phyloP scores from a whole-genome alignment of 2,329 filamentous ascomycete genomes.

The Dichotomopilus funicola region DNA sequence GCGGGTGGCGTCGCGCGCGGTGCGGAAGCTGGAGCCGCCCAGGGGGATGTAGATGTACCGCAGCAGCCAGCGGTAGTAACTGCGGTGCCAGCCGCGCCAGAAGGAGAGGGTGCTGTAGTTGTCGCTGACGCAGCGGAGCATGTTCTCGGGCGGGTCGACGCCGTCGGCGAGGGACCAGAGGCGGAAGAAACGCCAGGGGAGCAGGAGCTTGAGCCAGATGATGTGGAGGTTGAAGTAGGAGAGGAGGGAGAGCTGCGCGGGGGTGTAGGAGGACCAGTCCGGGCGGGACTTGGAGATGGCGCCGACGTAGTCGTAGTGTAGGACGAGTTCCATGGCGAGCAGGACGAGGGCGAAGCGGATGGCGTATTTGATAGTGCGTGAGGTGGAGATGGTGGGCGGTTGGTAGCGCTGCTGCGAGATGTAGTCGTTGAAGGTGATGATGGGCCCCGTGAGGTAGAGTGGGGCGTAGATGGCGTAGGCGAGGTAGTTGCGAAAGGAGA shows the following conservation, averaged over 20 bases:
- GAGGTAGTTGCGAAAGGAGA: slow-evolving; percentile 76
- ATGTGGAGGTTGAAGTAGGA: slow-evolving; percentile 95
- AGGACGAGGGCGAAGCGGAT: slow-evolving; percentile 75
- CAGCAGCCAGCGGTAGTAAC: slow-evolving; percentile 89
- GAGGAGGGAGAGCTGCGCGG: slow-evolving; percentile 80
- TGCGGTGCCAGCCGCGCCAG: slow-evolving; percentile 95
- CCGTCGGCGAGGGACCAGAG: slow-evolving; percentile 91
- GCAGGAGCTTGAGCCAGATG: slow-evolving; percentile 94
- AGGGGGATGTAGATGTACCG: slow-evolving; percentile 92
- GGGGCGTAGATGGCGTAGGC: slow-evolving; percentile 89
- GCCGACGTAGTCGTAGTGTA: slow-evolving; percentile 89
- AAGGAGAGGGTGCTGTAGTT: slow-evolving; percentile 89
- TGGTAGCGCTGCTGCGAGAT: slow-evolving; percentile 76
- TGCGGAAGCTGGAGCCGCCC: slow-evolving; percentile 58
- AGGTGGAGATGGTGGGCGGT: slow-evolving; percentile 60
- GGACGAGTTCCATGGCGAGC: slow-evolving; percentile 81
- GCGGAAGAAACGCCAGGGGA: slow-evolving; percentile 97
- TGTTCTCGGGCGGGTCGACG: slow-evolving; percentile 94
- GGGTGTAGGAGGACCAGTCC: slow-evolving; percentile 75
- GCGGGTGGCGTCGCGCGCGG: slow-evolving; percentile 41
- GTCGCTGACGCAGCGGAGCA: slow-evolving; percentile 92
- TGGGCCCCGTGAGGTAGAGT: slow-evolving; percentile 85
- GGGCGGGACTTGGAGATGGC: slow-evolving; percentile 81
- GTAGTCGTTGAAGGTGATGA: slow-evolving; percentile 97
- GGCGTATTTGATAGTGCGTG: slow-evolving; percentile 72